A percentile compares a stretch with the other conserved stretches of the same genome.
These are phyloP conservation scores for Staphylotrichum longicolle DNA, from an alignment of 495 filamentous ascomycete genomes.

Conservation along the genomic window DNA sequence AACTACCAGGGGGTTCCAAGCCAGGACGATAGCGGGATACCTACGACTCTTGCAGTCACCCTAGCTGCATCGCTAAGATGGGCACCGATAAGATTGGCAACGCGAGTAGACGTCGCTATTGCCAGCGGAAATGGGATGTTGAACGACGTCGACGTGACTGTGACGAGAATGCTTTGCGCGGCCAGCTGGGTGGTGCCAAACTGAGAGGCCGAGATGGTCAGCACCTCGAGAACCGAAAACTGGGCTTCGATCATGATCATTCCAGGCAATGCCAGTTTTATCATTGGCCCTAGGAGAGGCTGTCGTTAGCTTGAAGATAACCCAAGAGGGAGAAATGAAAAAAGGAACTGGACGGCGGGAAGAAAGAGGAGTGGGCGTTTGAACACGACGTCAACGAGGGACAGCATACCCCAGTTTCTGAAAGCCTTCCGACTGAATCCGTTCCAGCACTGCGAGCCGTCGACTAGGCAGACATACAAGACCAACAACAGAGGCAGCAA, in stretches of 20 bases:
- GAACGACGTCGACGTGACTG: slow-evolving; percentile 49
- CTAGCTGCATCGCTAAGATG: slow-evolving; percentile 62
- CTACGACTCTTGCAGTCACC: slow-evolving; percentile 58
- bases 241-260: slow-evolving; percentile 85
- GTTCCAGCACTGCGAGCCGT: slow-evolving; percentile 81
- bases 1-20: neutral
- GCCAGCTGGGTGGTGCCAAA: slow-evolving; percentile 63
- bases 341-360: neutral
- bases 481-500: slow-evolving; percentile 75
- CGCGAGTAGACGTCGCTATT: slow-evolving; percentile 54
- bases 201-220: slow-evolving; percentile 65
- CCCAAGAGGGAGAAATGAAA: neutral
- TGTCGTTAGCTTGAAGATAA: neutral
- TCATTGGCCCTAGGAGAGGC: slow-evolving; percentile 56
- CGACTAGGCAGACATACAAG: slow-evolving; percentile 70
- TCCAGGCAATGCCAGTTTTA: slow-evolving; percentile 74
- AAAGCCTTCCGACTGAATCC: slow-evolving; percentile 70
- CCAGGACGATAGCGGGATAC: neutral
- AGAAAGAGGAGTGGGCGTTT: no score
- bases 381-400: no score
- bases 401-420: slow-evolving; percentile 65
- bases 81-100: slow-evolving; percentile 60
- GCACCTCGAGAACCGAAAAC: slow-evolving; percentile 69
- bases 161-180: slow-evolving; percentile 51
- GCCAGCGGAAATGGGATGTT: slow-evolving; percentile 56